Evolutionary conservation across 2,329 filamentous ascomycete genomes (phyloP), one percentile per base, ranked within the genome.

Genomic region (Dothistroma septosporum): DNA sequence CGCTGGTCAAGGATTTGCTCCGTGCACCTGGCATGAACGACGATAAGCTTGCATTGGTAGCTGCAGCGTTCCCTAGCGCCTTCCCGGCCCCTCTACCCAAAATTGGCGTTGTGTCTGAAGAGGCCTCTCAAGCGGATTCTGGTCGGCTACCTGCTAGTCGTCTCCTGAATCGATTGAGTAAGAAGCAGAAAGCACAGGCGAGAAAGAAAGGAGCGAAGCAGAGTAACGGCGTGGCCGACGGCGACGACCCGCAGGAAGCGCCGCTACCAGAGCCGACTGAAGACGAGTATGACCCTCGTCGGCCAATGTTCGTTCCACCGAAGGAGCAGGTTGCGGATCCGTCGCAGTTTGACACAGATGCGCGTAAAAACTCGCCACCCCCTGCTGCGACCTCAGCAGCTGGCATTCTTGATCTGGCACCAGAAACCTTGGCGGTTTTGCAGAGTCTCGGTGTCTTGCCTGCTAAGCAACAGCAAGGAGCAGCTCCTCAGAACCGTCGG

Each of bases 21-120:
- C 76, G 79, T 59, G 77, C 80, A 35, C 78, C 77, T 9, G 83
- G 83, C 12, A 85, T 86, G 79, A 80, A 85, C 67, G 79, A 82
- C 46, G 73, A 79, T 50, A 86, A 85, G 69, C 66, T 74, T 33
- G 61, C 58, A 7, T 53, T 74, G 16, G 61, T 75, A 19, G 70
- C 68, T n/a, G 64, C 59, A 19, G 71, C 73, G 1, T 71, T 75
- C 35, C 72, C 73, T n/a, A 41, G 28, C 8, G 65, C 75, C 6
- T 80, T 80, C 53, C 75, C 78, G 9, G 67, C 69, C 31, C 77
- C 76, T 5, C 65, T 79, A n/a, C 78, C 78, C 7, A 74, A 69
- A 50, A 78, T 79, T 55, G 76, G 76, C 19, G 61, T 70, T 21
- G 70, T 78, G 19, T 71, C 73, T 10, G 66, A 68, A 24, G 57